A percentile compares a stretch with the other conserved stretches of the same genome.
Evolutionary conservation across 2,329 filamentous ascomycete species (phyloP).

Genomic region (Pochonia chlamydosporia): DNA sequence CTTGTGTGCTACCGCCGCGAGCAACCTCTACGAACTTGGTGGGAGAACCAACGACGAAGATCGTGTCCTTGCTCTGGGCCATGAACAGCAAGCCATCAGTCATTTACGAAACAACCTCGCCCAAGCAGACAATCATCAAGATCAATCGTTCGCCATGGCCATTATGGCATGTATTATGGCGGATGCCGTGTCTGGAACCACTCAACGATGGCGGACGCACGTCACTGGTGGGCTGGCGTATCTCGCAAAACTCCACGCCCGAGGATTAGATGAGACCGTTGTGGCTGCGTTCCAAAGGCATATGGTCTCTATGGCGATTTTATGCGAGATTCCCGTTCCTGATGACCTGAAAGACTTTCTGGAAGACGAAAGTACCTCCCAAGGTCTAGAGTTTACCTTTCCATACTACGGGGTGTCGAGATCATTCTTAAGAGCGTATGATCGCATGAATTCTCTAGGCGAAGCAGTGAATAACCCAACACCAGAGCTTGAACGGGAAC

Average conservation of each 20-base stretch:
- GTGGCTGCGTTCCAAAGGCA: conserved; percentile 15
- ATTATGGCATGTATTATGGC: conserved; percentile 29
- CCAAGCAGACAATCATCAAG: conserved; percentile 14
- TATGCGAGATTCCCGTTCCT: conserved; percentile 15
- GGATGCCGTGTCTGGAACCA: conserved; percentile 19
- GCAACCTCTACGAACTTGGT: conserved; percentile 34
- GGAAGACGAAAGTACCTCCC: background rate
- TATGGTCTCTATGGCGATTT: conserved; percentile 18
- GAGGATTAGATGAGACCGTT: conserved; percentile 9
- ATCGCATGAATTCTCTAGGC: conserved; percentile 16
- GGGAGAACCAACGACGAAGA: conserved; percentile 11
- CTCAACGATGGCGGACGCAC: conserved; percentile 16
- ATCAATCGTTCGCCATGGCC: conserved; percentile 34
- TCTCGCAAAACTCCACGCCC: conserved; percentile 10
- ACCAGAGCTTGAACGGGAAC: conserved; percentile 7
- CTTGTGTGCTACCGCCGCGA: conserved; percentile 31
- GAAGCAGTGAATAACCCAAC: conserved; percentile 6
- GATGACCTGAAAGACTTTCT: conserved; percentile 14
- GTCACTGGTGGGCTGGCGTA: conserved; percentile 18
- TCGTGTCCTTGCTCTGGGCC: conserved; percentile 13
- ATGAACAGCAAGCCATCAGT: conserved; percentile 17
- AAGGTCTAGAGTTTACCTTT: conserved; percentile 14
- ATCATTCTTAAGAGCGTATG: conserved; percentile 12
- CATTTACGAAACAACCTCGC: conserved; percentile 16
- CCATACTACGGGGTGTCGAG: conserved; percentile 17